These are phyloP conservation scores for Kondoa subrosea DNA, from an alignment of 768 basidiomycete genomes.

Conservation along the genomic window DNA sequence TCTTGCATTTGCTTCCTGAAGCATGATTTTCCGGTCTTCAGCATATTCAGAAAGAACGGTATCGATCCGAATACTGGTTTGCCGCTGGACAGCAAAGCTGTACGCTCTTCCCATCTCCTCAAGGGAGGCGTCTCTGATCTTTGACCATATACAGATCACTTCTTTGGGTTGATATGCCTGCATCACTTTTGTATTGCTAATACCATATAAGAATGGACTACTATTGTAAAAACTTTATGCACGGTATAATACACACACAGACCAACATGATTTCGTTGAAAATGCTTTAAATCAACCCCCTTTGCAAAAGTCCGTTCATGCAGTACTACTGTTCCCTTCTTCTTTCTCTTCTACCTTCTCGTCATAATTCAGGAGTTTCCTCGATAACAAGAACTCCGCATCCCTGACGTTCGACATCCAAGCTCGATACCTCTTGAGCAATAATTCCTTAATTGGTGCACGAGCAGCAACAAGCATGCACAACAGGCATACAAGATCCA, in stretches of 20 bases:
- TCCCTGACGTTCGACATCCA: constrained; percentile 1
- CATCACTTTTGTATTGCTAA: too few relatives aligned
- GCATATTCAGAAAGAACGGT: constrained; percentile 3
- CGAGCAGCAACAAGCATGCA: neutral
- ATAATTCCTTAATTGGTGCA: neutral
- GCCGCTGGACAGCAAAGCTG: constrained; percentile 5
- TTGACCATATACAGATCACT: neutral
- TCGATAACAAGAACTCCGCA: neutral
- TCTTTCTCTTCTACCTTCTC: neutral
- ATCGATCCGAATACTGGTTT: neutral
- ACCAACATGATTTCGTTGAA: too few relatives aligned
- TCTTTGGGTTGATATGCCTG: neutral
- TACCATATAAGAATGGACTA: too few relatives aligned
- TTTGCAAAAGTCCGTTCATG: too few relatives aligned
- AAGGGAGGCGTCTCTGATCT: neutral
- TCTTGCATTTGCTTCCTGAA: too few relatives aligned
- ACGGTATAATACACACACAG: too few relatives aligned
- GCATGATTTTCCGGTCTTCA: too few relatives aligned
- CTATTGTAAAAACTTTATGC: too few relatives aligned
- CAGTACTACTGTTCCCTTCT: too few relatives aligned
- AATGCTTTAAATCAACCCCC: too few relatives aligned
- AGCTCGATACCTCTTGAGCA: neutral
- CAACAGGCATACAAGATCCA: neutral
- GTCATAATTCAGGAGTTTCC: neutral
- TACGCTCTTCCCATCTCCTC: neutral